A percentile compares a stretch with the other conserved stretches of the same genome.
These are phyloP conservation scores for Nelumbo lutea DNA, from an alignment of 164 flowering plant genomes.

Conservation along the genomic window DNA sequence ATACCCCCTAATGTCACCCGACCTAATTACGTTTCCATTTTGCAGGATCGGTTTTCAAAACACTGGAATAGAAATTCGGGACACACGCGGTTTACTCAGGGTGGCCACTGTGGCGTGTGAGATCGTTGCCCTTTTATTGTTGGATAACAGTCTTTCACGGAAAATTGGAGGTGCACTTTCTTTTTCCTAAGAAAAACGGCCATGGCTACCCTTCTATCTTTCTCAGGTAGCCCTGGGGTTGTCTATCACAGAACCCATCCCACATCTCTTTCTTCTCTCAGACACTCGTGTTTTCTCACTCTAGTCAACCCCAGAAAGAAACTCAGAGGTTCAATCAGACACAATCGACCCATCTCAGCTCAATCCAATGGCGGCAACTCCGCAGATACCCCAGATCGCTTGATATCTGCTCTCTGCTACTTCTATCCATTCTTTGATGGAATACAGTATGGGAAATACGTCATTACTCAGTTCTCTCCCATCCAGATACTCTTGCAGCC, in stretches of 20 bases:
- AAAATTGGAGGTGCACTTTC: no score
- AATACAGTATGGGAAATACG: slow-evolving; percentile 81
- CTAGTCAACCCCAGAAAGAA: slow-evolving; percentile 8
- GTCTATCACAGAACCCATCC: slow-evolving; percentile 20
- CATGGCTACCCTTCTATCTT: slow-evolving; percentile 12
- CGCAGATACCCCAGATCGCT: slow-evolving; percentile 60
- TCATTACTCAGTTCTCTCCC: slow-evolving; percentile 71
- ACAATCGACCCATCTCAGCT: slow-evolving; percentile 7
- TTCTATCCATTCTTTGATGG: slow-evolving; percentile 97
- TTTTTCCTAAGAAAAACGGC: background rate
- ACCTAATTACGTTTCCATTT: no score
- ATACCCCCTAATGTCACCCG: no score
- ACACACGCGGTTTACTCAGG: no score
- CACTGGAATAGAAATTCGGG: no score
- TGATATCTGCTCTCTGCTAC: slow-evolving; percentile 82
- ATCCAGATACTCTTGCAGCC: slow-evolving; percentile 67
- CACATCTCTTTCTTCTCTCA: slow-evolving; percentile 21
- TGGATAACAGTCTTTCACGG: no score
- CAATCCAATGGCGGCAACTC: slow-evolving; percentile 46
- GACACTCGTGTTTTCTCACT: slow-evolving; percentile 11
- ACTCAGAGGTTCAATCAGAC: slow-evolving; percentile 7
- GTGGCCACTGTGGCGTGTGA: no score
- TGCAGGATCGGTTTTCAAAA: no score
- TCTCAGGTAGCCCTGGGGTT: background rate
- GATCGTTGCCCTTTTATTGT: no score